Evolutionary conservation across 768 basidiomycete species (phyloP).

Genomic region (Amanita exitialis): DNA sequence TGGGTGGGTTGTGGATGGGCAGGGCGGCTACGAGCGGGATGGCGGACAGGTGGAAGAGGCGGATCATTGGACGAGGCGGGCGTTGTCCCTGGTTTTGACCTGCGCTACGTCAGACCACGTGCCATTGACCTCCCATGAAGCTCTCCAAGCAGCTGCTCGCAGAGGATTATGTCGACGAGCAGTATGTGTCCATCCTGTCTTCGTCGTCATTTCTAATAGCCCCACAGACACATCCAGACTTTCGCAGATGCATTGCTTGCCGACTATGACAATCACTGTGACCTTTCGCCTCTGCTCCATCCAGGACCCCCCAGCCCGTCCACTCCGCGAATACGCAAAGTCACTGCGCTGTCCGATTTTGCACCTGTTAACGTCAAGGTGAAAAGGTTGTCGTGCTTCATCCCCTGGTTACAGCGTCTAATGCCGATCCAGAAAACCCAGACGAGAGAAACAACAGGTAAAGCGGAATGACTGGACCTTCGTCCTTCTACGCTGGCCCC

Average conservation of each 20-base stretch:
- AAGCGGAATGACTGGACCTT: constrained; percentile 65
- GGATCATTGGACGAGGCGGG: background rate
- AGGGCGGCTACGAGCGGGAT: background rate
- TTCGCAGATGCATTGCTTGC: constrained; percentile 66
- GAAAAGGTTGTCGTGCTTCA: constrained; percentile 37
- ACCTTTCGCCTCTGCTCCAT: constrained; percentile 25
- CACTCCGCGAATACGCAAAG: constrained; percentile 54
- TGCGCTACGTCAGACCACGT: background rate
- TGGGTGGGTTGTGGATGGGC: constrained; percentile 19
- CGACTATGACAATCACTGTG: constrained; percentile 30
- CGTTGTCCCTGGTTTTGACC: background rate
- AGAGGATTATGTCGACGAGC: constrained; percentile 59
- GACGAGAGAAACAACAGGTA: constrained; percentile 39
- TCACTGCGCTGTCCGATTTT: constrained; percentile 79
- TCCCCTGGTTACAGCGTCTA: background rate
- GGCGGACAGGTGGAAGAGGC: background rate
- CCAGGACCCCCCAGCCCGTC: constrained; percentile 27
- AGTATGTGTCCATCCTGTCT: constrained; percentile 31
- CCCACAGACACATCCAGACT: constrained; percentile 46
- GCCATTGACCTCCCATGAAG: background rate
- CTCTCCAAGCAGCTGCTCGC: constrained; percentile 27
- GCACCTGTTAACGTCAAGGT: constrained; percentile 86
- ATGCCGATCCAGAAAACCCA: constrained; percentile 19
- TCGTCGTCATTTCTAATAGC: background rate
- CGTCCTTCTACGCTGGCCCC: constrained; percentile 76